These are phyloP conservation scores for Alternaria postmessia DNA, from an alignment of 2,329 filamentous ascomycete species.

Conservation along the genomic window DNA sequence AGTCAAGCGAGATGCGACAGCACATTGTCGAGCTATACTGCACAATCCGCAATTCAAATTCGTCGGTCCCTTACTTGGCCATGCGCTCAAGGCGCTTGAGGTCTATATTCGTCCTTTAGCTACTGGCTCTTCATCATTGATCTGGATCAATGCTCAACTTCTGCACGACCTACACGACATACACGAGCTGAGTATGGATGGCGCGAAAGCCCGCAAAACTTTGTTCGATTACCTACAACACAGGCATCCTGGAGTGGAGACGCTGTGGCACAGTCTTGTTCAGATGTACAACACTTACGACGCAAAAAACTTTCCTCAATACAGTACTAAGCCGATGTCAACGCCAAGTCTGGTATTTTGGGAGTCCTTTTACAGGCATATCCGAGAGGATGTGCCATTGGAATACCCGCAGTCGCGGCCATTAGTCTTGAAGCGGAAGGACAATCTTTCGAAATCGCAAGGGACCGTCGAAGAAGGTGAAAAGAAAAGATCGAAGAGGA, in stretches of 20 bases:
- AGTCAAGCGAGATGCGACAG: background rate
- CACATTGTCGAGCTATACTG: background rate
- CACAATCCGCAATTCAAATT: background rate
- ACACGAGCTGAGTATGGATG: background rate
- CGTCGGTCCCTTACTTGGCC: background rate
- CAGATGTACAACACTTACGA: background rate
- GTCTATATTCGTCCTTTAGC: background rate
- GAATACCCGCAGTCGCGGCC: background rate
- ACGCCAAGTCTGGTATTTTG: background rate
- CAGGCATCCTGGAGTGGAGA: background rate
- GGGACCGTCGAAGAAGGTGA: background rate
- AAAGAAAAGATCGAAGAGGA: background rate
- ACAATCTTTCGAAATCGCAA: background rate
- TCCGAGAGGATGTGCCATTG: background rate
- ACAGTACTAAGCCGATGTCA: constrained; percentile 1
- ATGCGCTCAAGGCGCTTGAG: background rate
- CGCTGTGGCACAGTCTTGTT: background rate
- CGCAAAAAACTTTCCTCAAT: background rate
- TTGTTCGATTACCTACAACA: background rate
- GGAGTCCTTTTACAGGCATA: background rate
- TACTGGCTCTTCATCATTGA: background rate
- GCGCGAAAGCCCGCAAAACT: constrained; percentile 1
- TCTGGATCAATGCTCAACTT: background rate
- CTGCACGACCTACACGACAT: background rate
- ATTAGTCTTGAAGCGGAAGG: background rate